Conservation (phyloP, 2,329 filamentous ascomycete genomes). For the Fonsecaea erecta region DNA sequence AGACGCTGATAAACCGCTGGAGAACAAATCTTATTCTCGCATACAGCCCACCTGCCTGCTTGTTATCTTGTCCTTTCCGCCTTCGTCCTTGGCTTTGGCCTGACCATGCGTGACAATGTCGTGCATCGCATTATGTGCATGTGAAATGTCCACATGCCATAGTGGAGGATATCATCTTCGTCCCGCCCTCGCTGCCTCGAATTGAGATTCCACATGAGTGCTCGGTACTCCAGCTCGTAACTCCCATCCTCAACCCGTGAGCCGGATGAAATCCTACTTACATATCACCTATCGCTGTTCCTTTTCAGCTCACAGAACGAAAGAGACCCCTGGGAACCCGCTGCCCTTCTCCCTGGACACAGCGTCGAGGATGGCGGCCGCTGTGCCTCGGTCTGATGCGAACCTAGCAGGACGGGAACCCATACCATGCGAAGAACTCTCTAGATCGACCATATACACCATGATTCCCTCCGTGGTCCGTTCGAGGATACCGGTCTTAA, state of each 20-base stretch:
- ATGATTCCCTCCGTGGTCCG: slow-evolving; percentile 33
- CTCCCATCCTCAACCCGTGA: neutral
- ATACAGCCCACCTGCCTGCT: slow-evolving; percentile 7
- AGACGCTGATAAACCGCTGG: neutral
- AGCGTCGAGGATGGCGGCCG: neutral
- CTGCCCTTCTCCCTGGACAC: neutral
- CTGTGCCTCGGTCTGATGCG: neutral
- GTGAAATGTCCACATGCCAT: slow-evolving; percentile 15
- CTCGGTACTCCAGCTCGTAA: neutral
- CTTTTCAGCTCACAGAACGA: neutral
- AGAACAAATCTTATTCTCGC: slow-evolving; percentile 5
- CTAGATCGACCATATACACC: slow-evolving; percentile 26
- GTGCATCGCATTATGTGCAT: slow-evolving; percentile 21
- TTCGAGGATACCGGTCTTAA: slow-evolving; percentile 30
- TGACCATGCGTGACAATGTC: slow-evolving; percentile 15
- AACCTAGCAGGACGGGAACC: neutral
- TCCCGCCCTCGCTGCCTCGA: neutral
- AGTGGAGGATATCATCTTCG: neutral
- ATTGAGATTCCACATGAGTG: neutral
- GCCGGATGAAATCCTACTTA: neutral
- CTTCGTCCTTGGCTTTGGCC: neutral
- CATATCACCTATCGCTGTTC: neutral
- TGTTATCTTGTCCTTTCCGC: neutral
- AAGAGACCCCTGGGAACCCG: neutral
- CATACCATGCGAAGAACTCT: slow-evolving; percentile 10